Base-by-base conservation (phyloP, 108 stramenopile species). In the Nannochloropsis granulata region DNA sequence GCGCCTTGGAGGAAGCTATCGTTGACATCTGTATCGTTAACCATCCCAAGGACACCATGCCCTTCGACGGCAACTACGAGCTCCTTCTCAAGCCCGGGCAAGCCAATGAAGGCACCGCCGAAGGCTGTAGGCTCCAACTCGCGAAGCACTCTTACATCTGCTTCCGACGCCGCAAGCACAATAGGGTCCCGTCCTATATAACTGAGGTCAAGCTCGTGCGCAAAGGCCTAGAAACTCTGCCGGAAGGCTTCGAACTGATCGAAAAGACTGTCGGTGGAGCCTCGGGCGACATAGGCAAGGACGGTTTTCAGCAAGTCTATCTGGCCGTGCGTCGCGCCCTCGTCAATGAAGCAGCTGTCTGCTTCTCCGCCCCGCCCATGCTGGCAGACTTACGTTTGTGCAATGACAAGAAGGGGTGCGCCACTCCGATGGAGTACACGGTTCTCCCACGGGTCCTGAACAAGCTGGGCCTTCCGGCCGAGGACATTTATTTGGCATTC, bases 401-500 rank as follows among this genome's bases (percentile, higher is more conserved):
- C 56, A 71, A n/a, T 7, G 7, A 71, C n/a, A n/a, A 71, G 56
- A 7, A 10, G 56, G 56, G 56, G 56, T 16, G 11, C 7, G 16
- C 56, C 56, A 10, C 56, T 16, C 11, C 56, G 21, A 71, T 71
- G 56, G 56, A 71, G 7, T 71, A 71, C 56, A 71, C 56, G 21
- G 56, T 71, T 16, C 56, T 71, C 2, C 56, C 56, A 5, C 56
- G 11, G 56, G 21, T 10, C n/a, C 56, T 71, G 56, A n/a, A 5
- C 16, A 71, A n/a, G 56, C 11, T 71, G 21, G 56, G 56, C 7
- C 56, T 71, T 16, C 56, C 56, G 16, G 87, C 84, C 80, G 88
- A 89, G 25, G 78, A 87, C 26, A 85, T 88, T 13, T 86, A 87
- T 24, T 85, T 88, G 19, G 89, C 86, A 42, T 89, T 86, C 25